These are phyloP conservation scores for Boletus insuetus DNA, from an alignment of 768 basidiomycete species.

Conservation along the genomic window DNA sequence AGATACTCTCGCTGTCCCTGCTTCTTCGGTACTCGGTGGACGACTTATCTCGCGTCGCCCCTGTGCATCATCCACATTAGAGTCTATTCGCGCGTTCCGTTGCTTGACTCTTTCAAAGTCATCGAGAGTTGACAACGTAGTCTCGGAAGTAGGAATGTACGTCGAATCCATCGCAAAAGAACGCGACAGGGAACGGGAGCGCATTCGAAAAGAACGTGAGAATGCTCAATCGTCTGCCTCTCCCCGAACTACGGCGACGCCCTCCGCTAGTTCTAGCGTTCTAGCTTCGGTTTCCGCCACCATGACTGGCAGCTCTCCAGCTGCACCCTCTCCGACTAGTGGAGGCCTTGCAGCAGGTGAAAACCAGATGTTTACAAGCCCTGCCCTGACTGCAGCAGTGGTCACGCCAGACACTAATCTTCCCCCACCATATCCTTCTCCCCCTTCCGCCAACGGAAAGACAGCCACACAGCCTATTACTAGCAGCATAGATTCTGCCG, in stretches of 20 bases:
- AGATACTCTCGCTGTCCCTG: not conserved
- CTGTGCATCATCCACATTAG: slow-evolving; percentile 37
- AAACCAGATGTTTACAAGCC: slow-evolving; percentile 17
- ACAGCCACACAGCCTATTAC: slow-evolving; percentile 2
- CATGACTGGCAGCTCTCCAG: slow-evolving; percentile 14
- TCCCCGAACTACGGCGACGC: slow-evolving; percentile 23
- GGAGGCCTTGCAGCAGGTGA: slow-evolving; percentile 14
- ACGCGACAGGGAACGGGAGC: slow-evolving; percentile 73
- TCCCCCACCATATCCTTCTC: slow-evolving; percentile 52
- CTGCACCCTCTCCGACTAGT: slow-evolving; percentile 7
- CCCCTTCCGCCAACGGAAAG: slow-evolving; percentile 46
- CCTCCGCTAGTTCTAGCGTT: slow-evolving; percentile 14
- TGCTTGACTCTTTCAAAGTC: slow-evolving; percentile 51
- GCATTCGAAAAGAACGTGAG: slow-evolving; percentile 66
- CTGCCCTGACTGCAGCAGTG: slow-evolving; percentile 9
- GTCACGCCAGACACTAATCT: slow-evolving; percentile 20
- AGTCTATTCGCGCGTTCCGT: slow-evolving; percentile 43
- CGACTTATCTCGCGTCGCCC: slow-evolving; percentile 33
- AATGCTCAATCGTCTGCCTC: slow-evolving; percentile 34
- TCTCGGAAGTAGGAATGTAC: slow-evolving; percentile 61
- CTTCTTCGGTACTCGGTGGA: slow-evolving; percentile 11
- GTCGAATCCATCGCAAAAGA: slow-evolving; percentile 76
- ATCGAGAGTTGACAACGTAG: slow-evolving; percentile 51
- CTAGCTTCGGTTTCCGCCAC: slow-evolving; percentile 9
- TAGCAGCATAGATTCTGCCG: slow-evolving; percentile 22